A percentile compares a stretch with the other conserved stretches of the same genome.
phyloP scores from a whole-genome alignment of 2,329 filamentous ascomycete species.

The Scytalidium sp. region DNA sequence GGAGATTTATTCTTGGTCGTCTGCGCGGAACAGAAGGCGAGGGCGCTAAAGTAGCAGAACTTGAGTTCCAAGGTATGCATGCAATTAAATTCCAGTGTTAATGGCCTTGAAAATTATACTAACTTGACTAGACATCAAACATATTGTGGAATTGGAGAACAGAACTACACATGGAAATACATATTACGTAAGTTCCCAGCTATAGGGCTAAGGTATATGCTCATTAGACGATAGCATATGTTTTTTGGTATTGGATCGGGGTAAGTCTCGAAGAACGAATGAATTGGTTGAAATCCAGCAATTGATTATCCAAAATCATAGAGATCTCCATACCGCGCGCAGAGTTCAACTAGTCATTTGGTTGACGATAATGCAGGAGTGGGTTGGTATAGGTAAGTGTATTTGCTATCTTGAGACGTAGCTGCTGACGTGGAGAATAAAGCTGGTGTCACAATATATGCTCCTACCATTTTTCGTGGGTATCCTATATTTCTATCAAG shows the following conservation, averaged over 20 bases:
- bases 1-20: slow-evolving; percentile 60
- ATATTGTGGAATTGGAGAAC: slow-evolving; percentile 60
- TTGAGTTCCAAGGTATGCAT: slow-evolving; percentile 49
- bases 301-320: slow-evolving; percentile 14
- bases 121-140: slow-evolving; percentile 52
- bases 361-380: slow-evolving; percentile 70
- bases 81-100: too few species aligned
- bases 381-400: slow-evolving; percentile 54
- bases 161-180: slow-evolving; percentile 48
- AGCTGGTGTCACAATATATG: slow-evolving; percentile 61
- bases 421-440: too few species aligned
- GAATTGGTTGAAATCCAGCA: too few species aligned
- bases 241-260: slow-evolving; percentile 62
- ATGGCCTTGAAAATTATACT: too few species aligned
- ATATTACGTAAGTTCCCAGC: slow-evolving; percentile 42
- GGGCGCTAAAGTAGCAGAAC: slow-evolving; percentile 51
- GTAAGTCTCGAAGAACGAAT: too few species aligned
- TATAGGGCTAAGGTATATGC: too few species aligned
- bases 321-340: slow-evolving; percentile 62
- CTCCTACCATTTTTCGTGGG: slow-evolving; percentile 50
- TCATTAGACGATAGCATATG: slow-evolving; percentile 39
- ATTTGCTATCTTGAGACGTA: too few species aligned
- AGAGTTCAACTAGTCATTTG: slow-evolving; percentile 69
- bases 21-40: slow-evolving; percentile 58
- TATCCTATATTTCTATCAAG: slow-evolving; percentile 30